Evolutionary conservation across 1,284 basidiomycete genomes (phyloP).

Genomic region (Kwoniella shivajii): DNA sequence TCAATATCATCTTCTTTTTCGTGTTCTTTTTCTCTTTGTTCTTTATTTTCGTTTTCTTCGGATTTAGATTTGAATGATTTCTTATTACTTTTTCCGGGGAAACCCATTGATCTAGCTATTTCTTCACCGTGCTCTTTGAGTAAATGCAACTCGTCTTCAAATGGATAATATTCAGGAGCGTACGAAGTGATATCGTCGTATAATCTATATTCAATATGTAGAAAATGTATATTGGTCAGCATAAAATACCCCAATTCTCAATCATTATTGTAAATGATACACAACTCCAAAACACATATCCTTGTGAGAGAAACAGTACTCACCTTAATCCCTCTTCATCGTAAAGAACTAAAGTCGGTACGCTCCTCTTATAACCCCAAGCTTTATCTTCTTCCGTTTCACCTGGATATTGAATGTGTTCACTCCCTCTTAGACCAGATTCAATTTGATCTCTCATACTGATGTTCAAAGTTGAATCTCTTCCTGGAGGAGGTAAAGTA

Average conservation of each 20-base stretch:
- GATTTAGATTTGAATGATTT: conserved; percentile 6
- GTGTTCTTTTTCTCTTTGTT: conserved; percentile 5
- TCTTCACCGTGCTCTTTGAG: conserved; percentile 56
- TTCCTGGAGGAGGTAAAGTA: no score
- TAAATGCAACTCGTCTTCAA: conserved; percentile 61
- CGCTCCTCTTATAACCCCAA: conserved; percentile 60
- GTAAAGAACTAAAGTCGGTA: conserved; percentile 86
- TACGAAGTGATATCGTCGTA: conserved; percentile 71
- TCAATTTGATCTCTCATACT: conserved; percentile 44
- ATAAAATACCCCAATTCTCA: no score
- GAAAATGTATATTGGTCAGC: no score
- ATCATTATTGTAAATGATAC: background rate
- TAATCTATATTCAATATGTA: conserved; percentile 38
- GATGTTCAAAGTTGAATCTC: no score
- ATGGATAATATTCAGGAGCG: conserved; percentile 86
- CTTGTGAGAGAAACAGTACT: conserved; percentile 19
- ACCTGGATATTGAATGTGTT: conserved; percentile 39
- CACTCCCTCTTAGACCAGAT: conserved; percentile 31
- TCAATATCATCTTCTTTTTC: conserved; percentile 54
- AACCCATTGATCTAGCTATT: conserved; percentile 59
- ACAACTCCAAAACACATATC: background rate
- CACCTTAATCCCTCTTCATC: conserved; percentile 74
- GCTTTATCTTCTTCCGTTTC: conserved; percentile 35
- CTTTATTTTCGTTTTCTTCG: background rate
- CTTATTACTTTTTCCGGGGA: conserved; percentile 24